Conservation (phyloP, 208 protist species). For the Entamoeba dispar region DNA sequence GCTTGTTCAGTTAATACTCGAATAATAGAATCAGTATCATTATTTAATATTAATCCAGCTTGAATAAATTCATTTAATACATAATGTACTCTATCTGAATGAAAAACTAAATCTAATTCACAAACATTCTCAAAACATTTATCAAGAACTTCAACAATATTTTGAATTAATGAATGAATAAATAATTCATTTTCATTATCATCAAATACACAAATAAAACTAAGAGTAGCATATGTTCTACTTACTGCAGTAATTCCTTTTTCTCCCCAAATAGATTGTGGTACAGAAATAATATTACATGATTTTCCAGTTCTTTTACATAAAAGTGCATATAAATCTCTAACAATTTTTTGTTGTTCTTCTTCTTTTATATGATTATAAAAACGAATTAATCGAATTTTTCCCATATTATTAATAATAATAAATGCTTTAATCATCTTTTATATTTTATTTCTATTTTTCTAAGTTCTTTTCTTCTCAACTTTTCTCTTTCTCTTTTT, state of each 20-base stretch:
- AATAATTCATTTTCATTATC: not conserved
- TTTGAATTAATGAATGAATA: not conserved
- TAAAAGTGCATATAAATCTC: not conserved
- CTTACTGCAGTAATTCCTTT: not conserved
- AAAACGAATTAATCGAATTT: not conserved
- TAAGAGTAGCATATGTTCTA: not conserved
- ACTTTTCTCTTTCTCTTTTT: not conserved
- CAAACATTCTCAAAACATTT: not conserved
- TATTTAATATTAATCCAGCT: not conserved
- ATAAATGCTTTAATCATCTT: not conserved
- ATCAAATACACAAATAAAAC: not conserved
- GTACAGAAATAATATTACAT: not conserved
- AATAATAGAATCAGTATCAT: not conserved
- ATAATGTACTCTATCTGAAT: not conserved
- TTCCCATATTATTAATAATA: not conserved
- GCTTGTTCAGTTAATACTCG: not conserved
- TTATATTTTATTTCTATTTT: not conserved
- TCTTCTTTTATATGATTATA: not conserved
- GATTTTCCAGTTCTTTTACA: not conserved
- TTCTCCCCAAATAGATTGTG: not conserved
- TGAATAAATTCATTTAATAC: not conserved
- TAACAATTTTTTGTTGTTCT: not conserved
- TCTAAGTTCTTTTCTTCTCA: not conserved
- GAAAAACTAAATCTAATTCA: not conserved
- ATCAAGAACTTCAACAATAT: conserved; percentile 2